Base-by-base conservation (phyloP, 2,329 filamentous ascomycete genomes). In the Fusarium beomiforme region DNA sequence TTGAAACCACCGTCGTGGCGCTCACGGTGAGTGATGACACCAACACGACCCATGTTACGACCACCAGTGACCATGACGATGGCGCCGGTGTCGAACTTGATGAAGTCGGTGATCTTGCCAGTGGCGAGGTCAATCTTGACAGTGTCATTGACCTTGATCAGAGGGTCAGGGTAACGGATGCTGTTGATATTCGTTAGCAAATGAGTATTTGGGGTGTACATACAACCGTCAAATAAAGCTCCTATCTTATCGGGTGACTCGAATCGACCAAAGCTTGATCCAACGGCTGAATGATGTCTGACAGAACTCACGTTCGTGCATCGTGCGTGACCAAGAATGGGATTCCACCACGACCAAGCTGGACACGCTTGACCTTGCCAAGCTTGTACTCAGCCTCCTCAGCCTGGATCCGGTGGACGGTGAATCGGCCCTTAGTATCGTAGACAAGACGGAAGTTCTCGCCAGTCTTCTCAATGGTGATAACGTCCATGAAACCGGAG, bases 321-420 rank as follows among this genome's bases (percentile, higher is more conserved):
- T 99, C 96, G 93, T 99, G 96, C 95, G 96, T 99, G 93, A 99
- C 96, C 94, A 98, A 98, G 95, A 97, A 99, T 97, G 96, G 96
- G 92, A 99, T 97, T 89, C 95, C 96, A 88, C 96, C 97, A 87
- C 94, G 95, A 90, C 96, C 96, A 81, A 99, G 91, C 90, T 99
- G 96, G 74, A 99, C 96, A 82, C 95, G 93, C 93, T 98, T 98
- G 89, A 99, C 96, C 91, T 98, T 99, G 90, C 95, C 95, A 81
- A 99, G 90, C 93, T 99, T 99, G 93, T 98, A 99, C 89, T 96
- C 92, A 80, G 95, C 95, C 93, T 99, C 96, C 90, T 98, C 96
- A 79, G 91, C 88, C 85, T 97, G 95, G 88, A 99, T 98, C 83
- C 96, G 93, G 93, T 99, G 96, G 84, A 99, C 95, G 85, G 96